Base-by-base conservation (phyloP, 2,329 filamentous ascomycete genomes). In the Ceratocystis harringtonii region DNA sequence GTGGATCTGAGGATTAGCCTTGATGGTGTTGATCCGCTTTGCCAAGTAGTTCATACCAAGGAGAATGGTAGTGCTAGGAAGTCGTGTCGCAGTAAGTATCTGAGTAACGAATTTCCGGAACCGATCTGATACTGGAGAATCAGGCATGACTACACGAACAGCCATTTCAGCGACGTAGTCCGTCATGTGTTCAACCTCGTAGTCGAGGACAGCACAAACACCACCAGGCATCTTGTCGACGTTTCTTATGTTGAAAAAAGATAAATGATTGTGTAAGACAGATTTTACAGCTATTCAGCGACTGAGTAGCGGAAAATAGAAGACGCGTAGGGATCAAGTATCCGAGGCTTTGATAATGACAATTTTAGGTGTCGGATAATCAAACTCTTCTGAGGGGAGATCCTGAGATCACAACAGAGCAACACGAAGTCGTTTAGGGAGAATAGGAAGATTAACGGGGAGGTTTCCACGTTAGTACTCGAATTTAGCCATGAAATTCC, bases 161-260 rank as follows among this genome's bases (percentile, higher is more conserved):
- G 91, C 85, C 85, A 92, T 95, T 74, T 95, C 89, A 69, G 90
- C 87, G 73, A 96, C 91, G 76, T 95, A 96, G 74, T 95, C 90
- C 69, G 90, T 88, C 92, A 96, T 96, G 75, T 88, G 81, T 74
- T 95, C 90, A 84, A 96, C 92, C 76, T 96, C 91, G 75, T 96
- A 96, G 79, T 96, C 92, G 76, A 96, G 84, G 77, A 95, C 89
- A 72, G 90, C 90, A 71, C 92, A 94, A 48, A 96, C 92, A 71
- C 92, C 92, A 74, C 92, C 91, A 69, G 82, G 79, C 82, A 85
- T 85, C 72, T 77, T 84, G 78, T 72, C 70, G 72, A 72, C 70
- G 19, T 64, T 57, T 61, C 25, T 61, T 30, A 12, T 28, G 63
- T 5, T 57, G 32, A 43, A 41, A 60, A 25, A 25, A 28, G 8